Percentiles rank a stretch among this genome's conserved stretches.
Conservation (phyloP, 768 basidiomycete species). For the Xerocomellus amylosporus region DNA sequence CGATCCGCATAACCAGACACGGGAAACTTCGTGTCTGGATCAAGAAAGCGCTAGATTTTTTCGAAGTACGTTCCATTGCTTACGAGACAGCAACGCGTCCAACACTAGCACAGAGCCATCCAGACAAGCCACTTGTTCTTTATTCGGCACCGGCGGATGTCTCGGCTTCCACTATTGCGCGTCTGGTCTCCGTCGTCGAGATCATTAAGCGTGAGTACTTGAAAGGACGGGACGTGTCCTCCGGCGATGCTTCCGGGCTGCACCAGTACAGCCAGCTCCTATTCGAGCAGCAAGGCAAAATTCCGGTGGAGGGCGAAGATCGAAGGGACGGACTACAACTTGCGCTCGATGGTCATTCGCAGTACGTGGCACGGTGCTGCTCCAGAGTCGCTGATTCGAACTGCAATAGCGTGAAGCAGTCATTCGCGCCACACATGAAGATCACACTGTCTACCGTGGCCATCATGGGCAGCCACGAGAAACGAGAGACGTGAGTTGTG, state of each 20-base stretch:
- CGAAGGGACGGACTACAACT: constrained; percentile 26
- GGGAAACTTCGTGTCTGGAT: constrained; percentile 57
- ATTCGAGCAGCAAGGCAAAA: constrained; percentile 33
- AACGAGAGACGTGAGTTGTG: constrained; percentile 36
- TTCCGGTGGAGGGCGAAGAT: constrained; percentile 34
- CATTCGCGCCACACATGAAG: constrained; percentile 65
- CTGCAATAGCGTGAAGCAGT: constrained; percentile 46
- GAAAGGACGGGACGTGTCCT: constrained; percentile 45
- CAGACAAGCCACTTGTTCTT: constrained; percentile 48
- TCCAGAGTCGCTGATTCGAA: not conserved
- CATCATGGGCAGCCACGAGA: constrained; percentile 39
- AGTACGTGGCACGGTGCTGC: constrained; percentile 41
- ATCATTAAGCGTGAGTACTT: constrained; percentile 83
- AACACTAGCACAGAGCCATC: constrained; percentile 41
- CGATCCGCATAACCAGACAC: constrained; percentile 52
- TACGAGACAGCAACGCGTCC: not conserved
- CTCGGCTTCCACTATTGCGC: constrained; percentile 45
- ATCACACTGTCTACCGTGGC: constrained; percentile 56
- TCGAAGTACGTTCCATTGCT: constrained; percentile 43
- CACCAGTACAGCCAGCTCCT: constrained; percentile 78
- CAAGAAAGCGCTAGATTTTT: constrained; percentile 48
- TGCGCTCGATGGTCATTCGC: constrained; percentile 57
- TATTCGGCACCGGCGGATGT: constrained; percentile 53
- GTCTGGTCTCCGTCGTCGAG: constrained; percentile 75
- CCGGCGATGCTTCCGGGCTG: constrained; percentile 49